Evolutionary conservation across 2,329 filamentous ascomycete species (phyloP).

Genomic region (Hymenoscyphus repandus): DNA sequence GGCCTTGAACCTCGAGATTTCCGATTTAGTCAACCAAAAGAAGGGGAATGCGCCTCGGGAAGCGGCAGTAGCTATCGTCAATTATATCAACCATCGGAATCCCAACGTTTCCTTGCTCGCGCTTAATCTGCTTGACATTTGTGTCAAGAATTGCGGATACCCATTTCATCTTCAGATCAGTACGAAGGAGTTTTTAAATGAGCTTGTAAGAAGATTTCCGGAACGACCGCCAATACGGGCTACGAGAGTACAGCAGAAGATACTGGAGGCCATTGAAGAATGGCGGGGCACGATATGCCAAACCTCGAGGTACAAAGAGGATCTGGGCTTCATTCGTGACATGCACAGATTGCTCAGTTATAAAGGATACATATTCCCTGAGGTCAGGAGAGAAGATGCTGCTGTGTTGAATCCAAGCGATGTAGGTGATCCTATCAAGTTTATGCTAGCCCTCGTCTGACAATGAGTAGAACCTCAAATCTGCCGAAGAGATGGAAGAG

Average conservation of each 20-base stretch:
- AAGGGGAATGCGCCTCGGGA: constrained; percentile 94
- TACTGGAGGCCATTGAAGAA: constrained; percentile 95
- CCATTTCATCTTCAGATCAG: constrained; percentile 98
- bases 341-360: constrained; percentile 96
- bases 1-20: constrained; percentile 90
- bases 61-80: constrained; percentile 87
- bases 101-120: constrained; percentile 90
- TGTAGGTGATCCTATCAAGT: constrained; percentile 50
- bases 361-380: constrained; percentile 95
- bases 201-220: constrained; percentile 91
- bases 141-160: constrained; percentile 99
- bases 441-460: constrained; percentile 26
- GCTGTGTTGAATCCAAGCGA: constrained; percentile 96
- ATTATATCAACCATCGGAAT: constrained; percentile 94
- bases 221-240: constrained; percentile 84
- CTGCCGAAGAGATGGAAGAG: constrained; percentile 97
- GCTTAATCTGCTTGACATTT: constrained; percentile 90
- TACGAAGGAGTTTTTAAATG: constrained; percentile 98
- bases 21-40: constrained; percentile 94
- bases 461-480: constrained; percentile 72
- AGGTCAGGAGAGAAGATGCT: constrained; percentile 87
- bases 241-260: constrained; percentile 83
- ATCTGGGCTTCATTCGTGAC: constrained; percentile 90
- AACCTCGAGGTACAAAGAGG: constrained; percentile 95
- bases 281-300: constrained; percentile 98